phyloP scores from a whole-genome alignment of 1,284 basidiomycete species.

The Xanthoconium separans region DNA sequence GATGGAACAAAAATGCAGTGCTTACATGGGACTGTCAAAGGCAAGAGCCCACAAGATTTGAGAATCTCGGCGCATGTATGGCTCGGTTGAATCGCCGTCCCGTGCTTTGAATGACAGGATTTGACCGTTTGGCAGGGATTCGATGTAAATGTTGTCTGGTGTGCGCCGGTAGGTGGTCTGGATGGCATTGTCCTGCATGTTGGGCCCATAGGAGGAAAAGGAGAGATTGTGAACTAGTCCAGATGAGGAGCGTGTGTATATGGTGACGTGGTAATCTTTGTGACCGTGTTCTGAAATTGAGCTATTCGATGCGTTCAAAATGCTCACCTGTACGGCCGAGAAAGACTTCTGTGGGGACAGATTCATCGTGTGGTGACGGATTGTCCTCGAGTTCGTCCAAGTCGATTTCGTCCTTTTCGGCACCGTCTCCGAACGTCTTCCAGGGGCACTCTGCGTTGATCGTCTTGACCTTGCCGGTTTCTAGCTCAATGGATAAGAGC shows the following conservation, averaged over 20 bases:
- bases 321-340: conserved; percentile 81
- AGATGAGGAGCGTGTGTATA: conserved; percentile 47
- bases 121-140: conserved; percentile 73
- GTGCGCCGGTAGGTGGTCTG: conserved; percentile 70
- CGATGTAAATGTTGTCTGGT: conserved; percentile 74
- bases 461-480: conserved; percentile 80
- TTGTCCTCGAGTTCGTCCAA: conserved; percentile 70
- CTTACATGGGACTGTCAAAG: conserved; percentile 34
- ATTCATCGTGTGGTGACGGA: conserved; percentile 38
- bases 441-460: conserved; percentile 77
- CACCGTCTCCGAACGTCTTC: conserved; percentile 61
- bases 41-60: conserved; percentile 46
- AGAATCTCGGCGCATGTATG: conserved; percentile 34
- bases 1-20: neutral
- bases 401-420: conserved; percentile 46
- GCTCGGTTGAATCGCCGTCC: conserved; percentile 22
- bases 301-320: neutral
- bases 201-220: conserved; percentile 84
- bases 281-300: conserved; percentile 8
- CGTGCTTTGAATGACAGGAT: conserved; percentile 68
- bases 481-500: conserved; percentile 75
- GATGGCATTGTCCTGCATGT: conserved; percentile 66
- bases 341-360: conserved; percentile 60
- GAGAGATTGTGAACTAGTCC: conserved; percentile 64
- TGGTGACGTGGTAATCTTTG: conserved; percentile 72